Evolutionary conservation across 2,329 filamentous ascomycete genomes (phyloP), one percentile per base, ranked within the genome.

Genomic region (Fusarium sp.): DNA sequence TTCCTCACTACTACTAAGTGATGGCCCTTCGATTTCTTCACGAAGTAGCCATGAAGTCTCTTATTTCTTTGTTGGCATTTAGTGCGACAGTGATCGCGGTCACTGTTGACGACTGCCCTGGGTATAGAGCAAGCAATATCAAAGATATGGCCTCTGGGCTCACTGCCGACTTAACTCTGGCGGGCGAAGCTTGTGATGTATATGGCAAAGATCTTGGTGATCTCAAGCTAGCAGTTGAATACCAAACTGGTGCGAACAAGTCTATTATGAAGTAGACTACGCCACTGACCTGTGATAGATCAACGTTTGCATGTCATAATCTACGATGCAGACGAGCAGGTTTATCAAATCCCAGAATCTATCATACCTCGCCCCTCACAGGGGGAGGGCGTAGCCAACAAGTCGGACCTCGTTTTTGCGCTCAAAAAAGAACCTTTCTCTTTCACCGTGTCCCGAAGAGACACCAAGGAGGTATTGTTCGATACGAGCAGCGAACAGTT

Each of bases 361-460:
- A 50, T 57, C 17, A 40, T 57, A 36, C 54, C 54, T 43, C 38
- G 54, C 3, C 54, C 51, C 6, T 24, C 44, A 20, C 26, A 51
- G 11, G 39, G 31, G 28, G 11, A n/a, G 24, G 15, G n/a, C 10
- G 18, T 31, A 22, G 36, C 31, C 2, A 24, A 33, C 11, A 24
- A 40, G 7, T 50, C 44, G 6, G 44, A 40, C 13, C 38, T 57
- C 3, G 13, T 33, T 22, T 57, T 57, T 24, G 17, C 31, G 7
- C 45, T 50, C n/a, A 4, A 50, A 11, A 20, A 51, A 17, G 26
- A 51, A 4, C 54, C 54, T 2, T 51, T 57, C 11, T 57, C 54
- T 3, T 57, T 57, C 9, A 50, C 18, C 3, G 39, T 57, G 4
- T 50, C 44, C 31, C 44, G 54, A n/a, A 26, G 38, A 17, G 45